Conservation (phyloP, 495 filamentous ascomycete genomes). For the Xeromyces bisporus region DNA sequence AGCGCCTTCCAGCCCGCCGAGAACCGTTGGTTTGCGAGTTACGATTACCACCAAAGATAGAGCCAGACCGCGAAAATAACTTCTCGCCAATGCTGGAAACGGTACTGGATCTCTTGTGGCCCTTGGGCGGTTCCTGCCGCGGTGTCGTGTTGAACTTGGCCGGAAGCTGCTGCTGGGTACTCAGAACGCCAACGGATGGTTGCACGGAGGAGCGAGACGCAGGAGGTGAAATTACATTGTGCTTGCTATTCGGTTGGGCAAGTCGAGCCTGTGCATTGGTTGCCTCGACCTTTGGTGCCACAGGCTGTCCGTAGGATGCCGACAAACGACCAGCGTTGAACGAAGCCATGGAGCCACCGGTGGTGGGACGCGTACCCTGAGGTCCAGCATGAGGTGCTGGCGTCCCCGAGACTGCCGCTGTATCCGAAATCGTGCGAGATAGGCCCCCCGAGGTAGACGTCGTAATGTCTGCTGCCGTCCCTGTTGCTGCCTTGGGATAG, state of each 20-base stretch:
- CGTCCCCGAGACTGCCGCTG: conserved; percentile 25
- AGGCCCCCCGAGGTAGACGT: conserved; percentile 26
- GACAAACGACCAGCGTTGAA: conserved; percentile 46
- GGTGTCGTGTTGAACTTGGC: conserved; percentile 27
- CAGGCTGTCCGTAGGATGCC: conserved; percentile 79
- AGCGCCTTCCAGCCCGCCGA: conserved; percentile 30
- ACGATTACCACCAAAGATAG: conserved; percentile 49
- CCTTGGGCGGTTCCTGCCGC: conserved; percentile 36
- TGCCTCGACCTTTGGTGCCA: conserved; percentile 70
- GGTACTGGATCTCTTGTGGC: conserved; percentile 85
- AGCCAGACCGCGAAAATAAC: conserved; percentile 63
- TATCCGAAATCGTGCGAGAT: conserved; percentile 41
- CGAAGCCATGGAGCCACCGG: conserved; percentile 66
- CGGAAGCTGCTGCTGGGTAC: conserved; percentile 32
- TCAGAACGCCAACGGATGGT: conserved; percentile 41
- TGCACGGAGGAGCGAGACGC: conserved; percentile 36
- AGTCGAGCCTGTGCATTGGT: conserved; percentile 86
- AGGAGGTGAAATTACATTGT: conserved; percentile 60
- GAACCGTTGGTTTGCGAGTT: conserved; percentile 23
- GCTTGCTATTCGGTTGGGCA: conserved; percentile 63
- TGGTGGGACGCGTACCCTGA: conserved; percentile 50
- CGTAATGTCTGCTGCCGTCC: conserved; percentile 9
- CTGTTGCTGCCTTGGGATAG: conserved; percentile 4
- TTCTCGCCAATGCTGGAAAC: conserved; percentile 64
- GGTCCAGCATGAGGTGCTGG: conserved; percentile 30